Conservation (phyloP, 768 basidiomycete species). For the Amanita inopinata region DNA sequence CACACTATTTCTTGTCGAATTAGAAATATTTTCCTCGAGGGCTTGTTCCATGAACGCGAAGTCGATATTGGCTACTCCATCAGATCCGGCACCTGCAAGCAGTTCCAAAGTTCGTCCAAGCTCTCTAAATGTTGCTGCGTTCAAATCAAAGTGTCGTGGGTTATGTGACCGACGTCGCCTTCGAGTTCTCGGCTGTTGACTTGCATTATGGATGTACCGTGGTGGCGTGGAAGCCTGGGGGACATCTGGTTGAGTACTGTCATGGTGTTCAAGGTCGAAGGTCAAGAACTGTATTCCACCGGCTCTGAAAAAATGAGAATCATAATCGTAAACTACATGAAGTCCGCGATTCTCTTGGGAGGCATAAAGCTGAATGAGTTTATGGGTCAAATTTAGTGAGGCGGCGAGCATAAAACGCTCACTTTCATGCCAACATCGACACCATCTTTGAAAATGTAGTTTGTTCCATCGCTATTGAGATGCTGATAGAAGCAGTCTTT, state of each 20-base stretch:
- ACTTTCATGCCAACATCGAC: conserved; percentile 46
- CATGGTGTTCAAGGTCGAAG: not conserved
- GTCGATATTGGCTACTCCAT: conserved; percentile 16
- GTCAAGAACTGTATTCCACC: not conserved
- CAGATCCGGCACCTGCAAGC: conserved; percentile 12
- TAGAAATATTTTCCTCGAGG: not conserved
- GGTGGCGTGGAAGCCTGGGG: too few species aligned
- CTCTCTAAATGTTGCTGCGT: conserved; percentile 1
- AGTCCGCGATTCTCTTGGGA: conserved; percentile 6
- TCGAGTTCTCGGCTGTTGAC: not conserved
- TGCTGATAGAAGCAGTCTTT: conserved; percentile 78
- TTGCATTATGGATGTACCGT: not conserved
- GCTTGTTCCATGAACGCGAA: conserved; percentile 10
- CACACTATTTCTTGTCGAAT: too few species aligned
- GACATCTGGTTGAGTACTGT: too few species aligned
- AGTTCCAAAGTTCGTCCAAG: not conserved
- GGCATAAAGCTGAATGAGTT: conserved; percentile 8
- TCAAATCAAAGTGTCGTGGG: not conserved
- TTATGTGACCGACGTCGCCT: not conserved
- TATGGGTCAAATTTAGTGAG: conserved; percentile 1
- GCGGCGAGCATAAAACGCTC: conserved; percentile 11
- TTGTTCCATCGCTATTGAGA: conserved; percentile 54
- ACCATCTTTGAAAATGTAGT: conserved; percentile 44
- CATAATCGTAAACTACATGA: conserved; percentile 1
- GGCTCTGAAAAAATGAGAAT: not conserved